A percentile compares a stretch with the other conserved stretches of the same genome.
Conservation (phyloP, 768 basidiomycete species). For the Mycena galopus region DNA sequence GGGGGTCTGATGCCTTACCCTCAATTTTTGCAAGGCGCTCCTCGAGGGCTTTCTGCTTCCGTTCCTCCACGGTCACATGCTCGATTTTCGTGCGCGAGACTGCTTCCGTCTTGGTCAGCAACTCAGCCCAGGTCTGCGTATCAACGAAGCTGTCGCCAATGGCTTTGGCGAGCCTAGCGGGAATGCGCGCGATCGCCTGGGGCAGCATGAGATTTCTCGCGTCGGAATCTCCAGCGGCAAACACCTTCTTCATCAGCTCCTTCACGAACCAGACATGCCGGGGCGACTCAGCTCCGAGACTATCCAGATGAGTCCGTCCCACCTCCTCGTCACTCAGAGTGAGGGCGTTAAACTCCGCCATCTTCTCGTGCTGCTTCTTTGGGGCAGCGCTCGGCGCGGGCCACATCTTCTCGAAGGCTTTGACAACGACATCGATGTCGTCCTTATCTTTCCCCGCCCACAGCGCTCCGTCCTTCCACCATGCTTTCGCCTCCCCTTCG, state of each 20-base stretch:
- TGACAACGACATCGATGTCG: not conserved
- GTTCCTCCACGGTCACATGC: not conserved
- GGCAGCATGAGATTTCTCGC: not conserved
- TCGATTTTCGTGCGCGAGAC: constrained; percentile 1
- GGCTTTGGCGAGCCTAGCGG: not conserved
- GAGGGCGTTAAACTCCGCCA: not conserved
- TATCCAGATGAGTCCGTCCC: not conserved
- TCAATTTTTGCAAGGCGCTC: not conserved
- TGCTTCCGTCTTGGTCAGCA: not conserved
- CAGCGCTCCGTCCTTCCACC: constrained; percentile 5
- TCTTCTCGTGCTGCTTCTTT: constrained; percentile 13
- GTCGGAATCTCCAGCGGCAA: not conserved
- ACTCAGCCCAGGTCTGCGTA: not conserved
- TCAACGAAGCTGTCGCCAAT: not conserved
- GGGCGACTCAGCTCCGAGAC: no score
- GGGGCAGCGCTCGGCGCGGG: not conserved
- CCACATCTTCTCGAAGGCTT: not conserved
- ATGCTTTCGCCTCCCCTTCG: constrained; percentile 7
- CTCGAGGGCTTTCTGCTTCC: not conserved
- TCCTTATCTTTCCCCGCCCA: no score
- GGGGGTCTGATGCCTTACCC: not conserved
- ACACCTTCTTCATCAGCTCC: constrained; percentile 8
- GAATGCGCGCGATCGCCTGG: not conserved
- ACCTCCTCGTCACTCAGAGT: constrained; percentile 2
- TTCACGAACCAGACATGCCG: not conserved